Conservation (phyloP, 2,329 filamentous ascomycete species). For the Aspergillaceae sp. region DNA sequence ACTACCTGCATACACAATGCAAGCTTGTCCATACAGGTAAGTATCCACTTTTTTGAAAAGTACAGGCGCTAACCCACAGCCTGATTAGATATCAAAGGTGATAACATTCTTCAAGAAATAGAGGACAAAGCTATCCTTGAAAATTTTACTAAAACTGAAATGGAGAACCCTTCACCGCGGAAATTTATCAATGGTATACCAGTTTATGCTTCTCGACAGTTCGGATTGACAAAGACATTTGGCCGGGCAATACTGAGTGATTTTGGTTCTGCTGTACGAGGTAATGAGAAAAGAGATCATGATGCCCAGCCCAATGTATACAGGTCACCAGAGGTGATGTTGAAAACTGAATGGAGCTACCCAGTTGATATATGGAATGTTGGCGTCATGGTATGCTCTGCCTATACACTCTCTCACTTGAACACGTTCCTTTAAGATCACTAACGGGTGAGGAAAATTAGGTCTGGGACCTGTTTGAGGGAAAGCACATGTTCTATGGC, state of each 20-base stretch:
- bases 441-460: slow-evolving; percentile 13
- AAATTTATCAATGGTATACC: slow-evolving; percentile 24
- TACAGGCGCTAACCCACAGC: no score
- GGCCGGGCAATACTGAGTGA: slow-evolving; percentile 29
- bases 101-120: slow-evolving; percentile 34
- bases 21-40: slow-evolving; percentile 35
- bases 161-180: slow-evolving; percentile 29
- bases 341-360: slow-evolving; percentile 39
- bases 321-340: slow-evolving; percentile 37
- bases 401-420: neutral
- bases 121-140: slow-evolving; percentile 30
- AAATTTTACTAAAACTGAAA: slow-evolving; percentile 26
- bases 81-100: slow-evolving; percentile 32
- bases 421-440: slow-evolving; percentile 2
- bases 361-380: slow-evolving; percentile 45
- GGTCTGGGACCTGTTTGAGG: slow-evolving; percentile 44
- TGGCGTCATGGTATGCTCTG: slow-evolving; percentile 38
- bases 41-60: no score
- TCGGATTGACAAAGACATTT: slow-evolving; percentile 24
- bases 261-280: slow-evolving; percentile 30
- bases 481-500: slow-evolving; percentile 35
- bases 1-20: slow-evolving; percentile 36
- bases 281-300: slow-evolving; percentile 33
- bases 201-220: slow-evolving; percentile 30
- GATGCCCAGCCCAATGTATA: slow-evolving; percentile 34